phyloP scores from a whole-genome alignment of 352 stramenopile species.

The Pythium dissotocum region DNA sequence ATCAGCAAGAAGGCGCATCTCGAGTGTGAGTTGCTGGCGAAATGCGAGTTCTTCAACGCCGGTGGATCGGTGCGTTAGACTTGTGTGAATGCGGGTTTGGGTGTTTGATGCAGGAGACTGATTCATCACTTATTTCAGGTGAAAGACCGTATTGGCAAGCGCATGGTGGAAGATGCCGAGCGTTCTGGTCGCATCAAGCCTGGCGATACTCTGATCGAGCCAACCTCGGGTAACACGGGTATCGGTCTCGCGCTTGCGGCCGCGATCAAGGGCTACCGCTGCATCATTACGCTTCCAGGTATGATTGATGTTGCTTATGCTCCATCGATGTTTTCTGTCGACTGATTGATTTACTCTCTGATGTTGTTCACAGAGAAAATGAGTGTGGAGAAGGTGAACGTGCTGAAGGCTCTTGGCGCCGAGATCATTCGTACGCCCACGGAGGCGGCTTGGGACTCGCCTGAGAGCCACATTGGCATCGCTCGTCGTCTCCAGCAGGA shows the following conservation, averaged over 20 bases:
- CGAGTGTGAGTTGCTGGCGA: slow-evolving; percentile 92
- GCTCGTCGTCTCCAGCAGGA: slow-evolving; percentile 92
- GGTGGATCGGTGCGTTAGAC: slow-evolving; percentile 62
- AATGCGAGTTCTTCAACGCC: slow-evolving; percentile 97
- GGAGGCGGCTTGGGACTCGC: slow-evolving; percentile 94
- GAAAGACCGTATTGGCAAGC: slow-evolving; percentile 86
- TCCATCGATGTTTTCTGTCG: too few species aligned
- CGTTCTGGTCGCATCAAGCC: slow-evolving; percentile 83
- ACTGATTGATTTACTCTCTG: too few species aligned
- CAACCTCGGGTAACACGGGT: slow-evolving; percentile 95
- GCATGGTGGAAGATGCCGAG: slow-evolving; percentile 91
- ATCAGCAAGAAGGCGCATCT: slow-evolving; percentile 80
- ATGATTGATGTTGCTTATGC: too few species aligned
- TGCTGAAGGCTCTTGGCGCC: slow-evolving; percentile 95
- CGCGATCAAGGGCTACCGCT: slow-evolving; percentile 95
- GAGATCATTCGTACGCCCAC: slow-evolving; percentile 97
- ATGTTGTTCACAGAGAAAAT: slow-evolving; percentile 86
- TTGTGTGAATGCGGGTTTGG: neutral
- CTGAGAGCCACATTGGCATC: slow-evolving; percentile 94
- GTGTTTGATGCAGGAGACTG: neutral
- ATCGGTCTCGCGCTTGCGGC: slow-evolving; percentile 97
- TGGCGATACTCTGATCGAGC: slow-evolving; percentile 94
- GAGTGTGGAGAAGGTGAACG: slow-evolving; percentile 95
- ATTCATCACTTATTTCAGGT: slow-evolving; percentile 29
- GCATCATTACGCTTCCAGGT: slow-evolving; percentile 90